Conservation (phyloP, 331 rosid genomes). For the Pyracantha coccinea region DNA sequence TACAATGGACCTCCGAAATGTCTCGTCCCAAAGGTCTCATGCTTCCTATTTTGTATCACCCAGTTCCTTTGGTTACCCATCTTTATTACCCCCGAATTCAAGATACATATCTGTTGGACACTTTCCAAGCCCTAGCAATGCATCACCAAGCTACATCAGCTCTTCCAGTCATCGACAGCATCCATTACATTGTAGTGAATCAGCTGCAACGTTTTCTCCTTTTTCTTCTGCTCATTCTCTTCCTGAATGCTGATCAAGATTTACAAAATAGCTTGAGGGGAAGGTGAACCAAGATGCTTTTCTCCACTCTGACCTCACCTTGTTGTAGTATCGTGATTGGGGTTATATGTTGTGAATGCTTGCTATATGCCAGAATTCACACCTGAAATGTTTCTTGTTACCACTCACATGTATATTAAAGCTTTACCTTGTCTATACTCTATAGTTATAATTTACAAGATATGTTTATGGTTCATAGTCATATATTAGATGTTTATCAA, state of each 20-base stretch:
- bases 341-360: neutral
- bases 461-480: neutral
- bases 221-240: conserved; percentile 80
- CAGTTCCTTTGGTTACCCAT: conserved; percentile 68
- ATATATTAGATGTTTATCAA: neutral
- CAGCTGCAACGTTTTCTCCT: conserved; percentile 90
- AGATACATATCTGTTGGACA: conserved; percentile 52
- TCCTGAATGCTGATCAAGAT: conserved; percentile 59
- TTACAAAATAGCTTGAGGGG: neutral
- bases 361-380: conserved; percentile 11
- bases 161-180: conserved; percentile 72
- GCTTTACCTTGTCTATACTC: neutral
- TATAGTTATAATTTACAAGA: conserved; percentile 2
- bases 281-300: conserved; percentile 7
- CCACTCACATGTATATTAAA: conserved; percentile 17
- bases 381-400: conserved; percentile 14
- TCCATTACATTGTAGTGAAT: conserved; percentile 68
- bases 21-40: conserved; percentile 77
- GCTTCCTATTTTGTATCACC: conserved; percentile 67
- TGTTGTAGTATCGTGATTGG: neutral
- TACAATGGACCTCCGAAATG: conserved; percentile 72
- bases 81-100: conserved; percentile 65
- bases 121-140: conserved; percentile 71
- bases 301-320: conserved; percentile 4
- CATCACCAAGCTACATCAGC: conserved; percentile 47